These are phyloP conservation scores for Maudiozyma barnettii DNA, from an alignment of 805 yeast species.

Conservation along the genomic window DNA sequence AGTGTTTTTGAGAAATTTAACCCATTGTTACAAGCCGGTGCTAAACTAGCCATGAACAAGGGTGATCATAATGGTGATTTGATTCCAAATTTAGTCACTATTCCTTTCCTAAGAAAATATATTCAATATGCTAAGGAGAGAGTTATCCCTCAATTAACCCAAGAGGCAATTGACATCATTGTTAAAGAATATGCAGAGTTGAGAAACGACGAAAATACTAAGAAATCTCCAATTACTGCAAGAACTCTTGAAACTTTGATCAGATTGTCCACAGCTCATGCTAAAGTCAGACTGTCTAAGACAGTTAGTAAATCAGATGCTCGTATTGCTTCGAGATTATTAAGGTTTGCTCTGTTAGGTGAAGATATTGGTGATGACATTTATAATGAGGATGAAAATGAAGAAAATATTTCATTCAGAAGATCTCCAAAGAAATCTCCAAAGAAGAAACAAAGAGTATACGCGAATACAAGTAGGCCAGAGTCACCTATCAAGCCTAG, in stretches of 20 bases:
- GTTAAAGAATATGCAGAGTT: constrained; percentile 71
- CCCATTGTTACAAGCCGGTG: constrained; percentile 75
- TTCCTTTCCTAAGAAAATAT: constrained; percentile 83
- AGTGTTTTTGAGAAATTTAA: constrained; percentile 75
- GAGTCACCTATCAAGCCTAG: constrained; percentile 15
- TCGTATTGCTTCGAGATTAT: constrained; percentile 69
- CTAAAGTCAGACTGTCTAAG: constrained; percentile 81
- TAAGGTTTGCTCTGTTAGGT: constrained; percentile 71
- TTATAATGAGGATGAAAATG: constrained; percentile 16
- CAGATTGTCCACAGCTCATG: constrained; percentile 93
- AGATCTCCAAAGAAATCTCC: constrained; percentile 28
- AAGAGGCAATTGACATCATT: constrained; percentile 69
- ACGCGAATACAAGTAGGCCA: constrained; percentile 6
- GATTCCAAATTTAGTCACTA: constrained; percentile 48
- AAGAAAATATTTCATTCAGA: constrained; percentile 6
- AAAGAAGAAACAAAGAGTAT: constrained; percentile 23
- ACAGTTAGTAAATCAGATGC: constrained; percentile 73
- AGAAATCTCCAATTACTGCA: constrained; percentile 94
- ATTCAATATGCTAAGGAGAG: constrained; percentile 90
- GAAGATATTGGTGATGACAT: constrained; percentile 25
- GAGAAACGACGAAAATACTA: constrained; percentile 71
- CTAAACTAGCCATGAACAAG: constrained; percentile 34
- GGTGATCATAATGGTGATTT: constrained; percentile 29
- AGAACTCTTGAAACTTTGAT: constrained; percentile 93
- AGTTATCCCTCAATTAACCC: constrained; percentile 68